Conservation (phyloP, 805 yeast genomes). For the Candida suzukii region DNA sequence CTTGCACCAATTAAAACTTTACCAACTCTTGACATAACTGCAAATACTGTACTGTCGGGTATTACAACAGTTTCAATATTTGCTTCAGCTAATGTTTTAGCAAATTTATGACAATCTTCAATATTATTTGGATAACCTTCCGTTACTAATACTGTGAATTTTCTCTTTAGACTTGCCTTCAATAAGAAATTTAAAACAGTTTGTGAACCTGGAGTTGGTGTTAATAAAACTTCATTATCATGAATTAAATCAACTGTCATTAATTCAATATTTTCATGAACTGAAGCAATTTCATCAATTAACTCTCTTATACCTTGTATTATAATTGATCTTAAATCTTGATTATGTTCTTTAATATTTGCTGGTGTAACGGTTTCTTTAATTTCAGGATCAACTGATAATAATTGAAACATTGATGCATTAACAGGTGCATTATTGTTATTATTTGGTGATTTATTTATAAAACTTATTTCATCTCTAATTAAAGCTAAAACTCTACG, state of each 20-base stretch:
- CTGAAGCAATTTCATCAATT: constrained; percentile 83
- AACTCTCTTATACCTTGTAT: constrained; percentile 91
- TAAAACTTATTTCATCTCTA: constrained; percentile 74
- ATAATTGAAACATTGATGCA: constrained; percentile 79
- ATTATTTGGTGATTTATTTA: constrained; percentile 11
- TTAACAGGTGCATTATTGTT: constrained; percentile 46
- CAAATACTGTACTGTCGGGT: constrained; percentile 89
- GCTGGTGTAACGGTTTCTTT: constrained; percentile 12
- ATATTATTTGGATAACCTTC: constrained; percentile 90
- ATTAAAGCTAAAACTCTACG: constrained; percentile 82
- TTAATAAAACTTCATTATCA: constrained; percentile 75
- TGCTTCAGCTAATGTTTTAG: constrained; percentile 70
- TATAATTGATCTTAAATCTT: constrained; percentile 75
- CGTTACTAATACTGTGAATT: constrained; percentile 85
- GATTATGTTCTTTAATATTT: constrained; percentile 31
- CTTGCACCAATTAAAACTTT: constrained; percentile 91
- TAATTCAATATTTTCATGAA: constrained; percentile 84
- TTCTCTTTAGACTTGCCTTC: constrained; percentile 83
- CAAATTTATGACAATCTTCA: constrained; percentile 70
- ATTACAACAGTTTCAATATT: constrained; percentile 86
- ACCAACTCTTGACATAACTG: constrained; percentile 96
- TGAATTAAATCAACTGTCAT: constrained; percentile 92
- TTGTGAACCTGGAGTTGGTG: constrained; percentile 92
- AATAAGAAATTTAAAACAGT: constrained; percentile 83
- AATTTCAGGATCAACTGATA: constrained; percentile 39